Evolutionary conservation across 78 protist species (phyloP).

Genomic region (Dictyostelium intermedium): DNA sequence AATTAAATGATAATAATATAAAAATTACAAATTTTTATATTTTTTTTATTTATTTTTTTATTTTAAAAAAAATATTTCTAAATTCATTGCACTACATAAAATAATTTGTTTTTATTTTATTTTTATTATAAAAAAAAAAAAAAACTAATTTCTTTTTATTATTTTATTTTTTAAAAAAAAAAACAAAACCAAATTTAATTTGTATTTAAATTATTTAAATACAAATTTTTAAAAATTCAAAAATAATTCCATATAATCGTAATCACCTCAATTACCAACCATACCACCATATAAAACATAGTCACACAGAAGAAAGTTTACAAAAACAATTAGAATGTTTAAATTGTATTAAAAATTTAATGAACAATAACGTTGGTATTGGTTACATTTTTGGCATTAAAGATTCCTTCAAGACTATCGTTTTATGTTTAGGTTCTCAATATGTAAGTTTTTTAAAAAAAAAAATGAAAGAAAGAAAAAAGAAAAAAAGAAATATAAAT

Average conservation of each 20-base stretch:
- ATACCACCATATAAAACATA: not conserved
- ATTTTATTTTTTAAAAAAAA: not conserved
- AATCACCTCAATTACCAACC: not conserved
- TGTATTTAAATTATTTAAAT: not conserved
- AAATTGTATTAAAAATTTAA: conserved; percentile 56
- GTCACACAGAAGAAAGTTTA: conserved; percentile 35
- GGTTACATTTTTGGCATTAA: conserved; percentile 16
- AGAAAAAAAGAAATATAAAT: not conserved
- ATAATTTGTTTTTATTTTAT: not conserved
- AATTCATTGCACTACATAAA: not conserved
- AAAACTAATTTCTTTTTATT: not conserved
- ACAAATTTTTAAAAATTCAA: not conserved
- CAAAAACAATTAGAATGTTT: conserved; percentile 59
- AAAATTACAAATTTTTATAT: too few relatives aligned
- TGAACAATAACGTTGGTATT: conserved; percentile 74
- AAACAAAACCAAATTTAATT: too few relatives aligned
- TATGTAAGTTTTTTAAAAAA: conserved; percentile 15
- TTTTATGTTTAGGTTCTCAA: conserved; percentile 46
- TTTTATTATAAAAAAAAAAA: too few relatives aligned
- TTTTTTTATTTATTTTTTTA: too few relatives aligned
- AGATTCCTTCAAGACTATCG: conserved; percentile 42
- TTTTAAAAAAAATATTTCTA: too few relatives aligned
- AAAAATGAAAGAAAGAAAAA: not conserved
- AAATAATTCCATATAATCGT: not conserved
- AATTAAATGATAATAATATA: not conserved